These are phyloP conservation scores for Lipomyces yamanashiensis DNA, from an alignment of 805 yeast species.

Conservation along the genomic window DNA sequence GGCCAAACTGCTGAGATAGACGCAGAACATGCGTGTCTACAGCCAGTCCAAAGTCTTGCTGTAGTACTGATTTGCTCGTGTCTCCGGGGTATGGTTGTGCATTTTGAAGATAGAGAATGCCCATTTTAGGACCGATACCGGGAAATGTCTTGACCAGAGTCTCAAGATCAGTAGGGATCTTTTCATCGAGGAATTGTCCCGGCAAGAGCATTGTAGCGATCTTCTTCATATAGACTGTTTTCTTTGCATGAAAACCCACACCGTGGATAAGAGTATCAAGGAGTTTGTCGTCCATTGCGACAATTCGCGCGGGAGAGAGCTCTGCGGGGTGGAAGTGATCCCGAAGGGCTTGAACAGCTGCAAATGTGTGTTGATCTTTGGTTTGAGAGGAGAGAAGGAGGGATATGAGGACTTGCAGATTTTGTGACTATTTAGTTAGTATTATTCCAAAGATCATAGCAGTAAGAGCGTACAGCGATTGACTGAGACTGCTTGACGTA, in stretches of 20 bases:
- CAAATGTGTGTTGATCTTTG: constrained; percentile 81
- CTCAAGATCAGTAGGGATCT: constrained; percentile 71
- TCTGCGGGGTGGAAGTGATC: constrained; percentile 45
- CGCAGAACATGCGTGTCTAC: constrained; percentile 92
- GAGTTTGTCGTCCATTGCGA: constrained; percentile 17
- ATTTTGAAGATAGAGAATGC: constrained; percentile 73
- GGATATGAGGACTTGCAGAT: constrained; percentile 78
- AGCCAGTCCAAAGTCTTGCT: constrained; percentile 68
- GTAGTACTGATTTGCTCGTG: background rate
- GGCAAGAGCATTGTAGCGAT: constrained; percentile 60
- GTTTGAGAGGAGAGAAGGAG: constrained; percentile 91
- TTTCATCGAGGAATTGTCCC: constrained; percentile 50
- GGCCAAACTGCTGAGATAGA: constrained; percentile 33
- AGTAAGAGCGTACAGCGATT: constrained; percentile 19
- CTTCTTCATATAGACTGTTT: constrained; percentile 69
- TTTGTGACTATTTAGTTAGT: constrained; percentile 47
- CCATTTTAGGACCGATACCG: constrained; percentile 98
- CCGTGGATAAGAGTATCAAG: constrained; percentile 66
- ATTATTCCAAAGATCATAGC: constrained; percentile 10
- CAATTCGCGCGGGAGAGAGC: constrained; percentile 54
- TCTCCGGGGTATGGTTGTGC: constrained; percentile 48
- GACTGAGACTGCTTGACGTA: constrained; percentile 22
- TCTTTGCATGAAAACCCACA: constrained; percentile 86
- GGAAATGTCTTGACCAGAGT: constrained; percentile 68
- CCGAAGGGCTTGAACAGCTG: constrained; percentile 69